Evolutionary conservation across 257 asterid species (phyloP).

Genomic region (Anisodus acutangulus): DNA sequence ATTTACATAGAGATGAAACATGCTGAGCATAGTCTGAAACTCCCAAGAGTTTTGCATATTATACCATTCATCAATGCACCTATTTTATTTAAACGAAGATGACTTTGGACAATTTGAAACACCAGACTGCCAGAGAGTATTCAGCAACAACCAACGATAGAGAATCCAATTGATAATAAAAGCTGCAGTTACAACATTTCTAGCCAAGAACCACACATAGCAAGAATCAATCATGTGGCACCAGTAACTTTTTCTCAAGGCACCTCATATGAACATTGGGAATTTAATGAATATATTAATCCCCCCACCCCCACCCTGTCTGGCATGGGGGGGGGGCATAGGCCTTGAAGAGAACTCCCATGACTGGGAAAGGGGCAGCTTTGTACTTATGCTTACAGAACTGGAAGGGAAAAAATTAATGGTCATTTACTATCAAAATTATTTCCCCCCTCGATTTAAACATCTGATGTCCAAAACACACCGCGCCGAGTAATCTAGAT

Average conservation of each 20-base stretch:
- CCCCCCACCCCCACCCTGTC: neutral
- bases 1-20: neutral
- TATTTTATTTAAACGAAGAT: neutral
- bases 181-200: neutral
- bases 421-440: neutral
- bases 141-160: neutral
- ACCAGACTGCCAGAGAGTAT: neutral
- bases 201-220: neutral
- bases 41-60: neutral
- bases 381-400: neutral
- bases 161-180: neutral
- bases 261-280: neutral
- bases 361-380: neutral
- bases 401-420: neutral
- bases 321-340: neutral
- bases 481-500: neutral
- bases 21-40: neutral
- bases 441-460: neutral
- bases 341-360: neutral
- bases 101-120: constrained; percentile 20
- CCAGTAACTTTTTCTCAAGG: neutral
- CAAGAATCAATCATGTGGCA: neutral
- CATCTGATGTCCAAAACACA: neutral
- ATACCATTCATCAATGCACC: neutral
- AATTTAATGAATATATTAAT: neutral